Percentiles rank a stretch among this genome's conserved stretches.
Evolutionary conservation across 2,329 filamentous ascomycete genomes (phyloP).

Genomic region (Fonsecaea multimorphosa): DNA sequence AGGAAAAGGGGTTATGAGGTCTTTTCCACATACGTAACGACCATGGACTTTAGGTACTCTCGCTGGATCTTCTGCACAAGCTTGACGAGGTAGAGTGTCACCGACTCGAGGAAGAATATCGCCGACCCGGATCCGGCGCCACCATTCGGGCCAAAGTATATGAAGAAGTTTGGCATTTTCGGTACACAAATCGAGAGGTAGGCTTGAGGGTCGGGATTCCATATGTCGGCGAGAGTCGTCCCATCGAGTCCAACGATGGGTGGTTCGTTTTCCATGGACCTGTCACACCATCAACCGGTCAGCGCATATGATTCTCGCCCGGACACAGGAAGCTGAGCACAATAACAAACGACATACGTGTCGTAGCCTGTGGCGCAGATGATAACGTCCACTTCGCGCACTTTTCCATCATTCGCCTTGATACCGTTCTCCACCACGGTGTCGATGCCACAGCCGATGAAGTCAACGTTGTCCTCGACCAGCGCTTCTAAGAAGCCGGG

Average conservation of each 20-base stretch:
- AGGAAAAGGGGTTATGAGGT: neutral
- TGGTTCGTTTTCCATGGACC: conserved; percentile 32
- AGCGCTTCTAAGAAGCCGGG: conserved; percentile 71
- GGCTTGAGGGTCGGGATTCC: conserved; percentile 44
- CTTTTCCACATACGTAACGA: conserved; percentile 14
- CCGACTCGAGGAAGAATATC: conserved; percentile 14
- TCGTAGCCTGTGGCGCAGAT: conserved; percentile 50
- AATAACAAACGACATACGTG: conserved; percentile 9
- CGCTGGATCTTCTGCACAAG: conserved; percentile 18
- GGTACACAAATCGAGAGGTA: conserved; percentile 40
- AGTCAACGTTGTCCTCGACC: conserved; percentile 64
- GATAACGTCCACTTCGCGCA: conserved; percentile 32
- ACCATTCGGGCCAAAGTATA: conserved; percentile 41
- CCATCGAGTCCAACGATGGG: conserved; percentile 43
- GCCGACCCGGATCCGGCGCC: conserved; percentile 1
- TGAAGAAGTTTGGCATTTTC: conserved; percentile 44
- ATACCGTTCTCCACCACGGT: conserved; percentile 62
- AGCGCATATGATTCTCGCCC: neutral
- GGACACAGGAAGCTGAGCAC: neutral
- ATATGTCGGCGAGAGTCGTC: conserved; percentile 41
- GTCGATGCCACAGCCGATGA: conserved; percentile 62
- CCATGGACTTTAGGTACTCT: conserved; percentile 24
- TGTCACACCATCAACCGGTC: neutral
- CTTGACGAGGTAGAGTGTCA: conserved; percentile 10
- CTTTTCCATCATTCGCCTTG: conserved; percentile 30